Base-by-base conservation (phyloP, 1,284 basidiomycete genomes). In the Cryptococcus maquisensis region DNA sequence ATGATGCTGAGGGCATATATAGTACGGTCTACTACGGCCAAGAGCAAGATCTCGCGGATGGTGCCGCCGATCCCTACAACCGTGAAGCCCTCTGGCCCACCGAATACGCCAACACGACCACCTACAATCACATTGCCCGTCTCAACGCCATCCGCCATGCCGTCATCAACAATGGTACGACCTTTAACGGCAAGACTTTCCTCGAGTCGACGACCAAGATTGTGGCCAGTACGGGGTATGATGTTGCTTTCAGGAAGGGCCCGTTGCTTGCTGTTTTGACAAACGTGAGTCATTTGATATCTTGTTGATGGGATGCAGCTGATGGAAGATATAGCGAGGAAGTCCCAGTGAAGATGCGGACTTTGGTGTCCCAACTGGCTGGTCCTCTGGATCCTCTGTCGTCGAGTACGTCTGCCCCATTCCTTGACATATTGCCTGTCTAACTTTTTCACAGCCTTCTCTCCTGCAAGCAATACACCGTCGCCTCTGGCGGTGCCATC, bases 21-120 rank as follows among this genome's bases (percentile, higher is more conserved):
- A 32, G 28, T 32, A 32, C 28, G 52, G 79, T 88, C n/a, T 90
- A 73, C 60, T 74, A 86, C 63, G 88, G 88, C 18, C 85, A 86
- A 71, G 87, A 88, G 63, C 86, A 87, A 66, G 77, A 80, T 47
- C 82, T 86, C 66, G 38, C 62, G 0, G 73, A 72, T 48, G 86
- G 86, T 40, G 72, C 67, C 60, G 71, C 63, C 6, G 86, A 88
- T 66, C 86, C 86, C 36, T 82, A 80, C 66, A 90, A 90, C 69
- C 84, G 88, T 57, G 86, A 86, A 65, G 82, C 88, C 0, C 77
- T 91, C 12, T 91, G 88, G 88, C 78, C 84, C 3, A 74, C 78
- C 26, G 82, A 84, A 60, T 77, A 75, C 57, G 56, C 63, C 51
- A 75, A 72, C 54, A 67, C 66, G 3, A 84, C 84, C 3, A 77